Evolutionary conservation across 2,329 filamentous ascomycete genomes (phyloP), one percentile per base, ranked within the genome.

Genomic region (Fusarium brevicatenulatum): DNA sequence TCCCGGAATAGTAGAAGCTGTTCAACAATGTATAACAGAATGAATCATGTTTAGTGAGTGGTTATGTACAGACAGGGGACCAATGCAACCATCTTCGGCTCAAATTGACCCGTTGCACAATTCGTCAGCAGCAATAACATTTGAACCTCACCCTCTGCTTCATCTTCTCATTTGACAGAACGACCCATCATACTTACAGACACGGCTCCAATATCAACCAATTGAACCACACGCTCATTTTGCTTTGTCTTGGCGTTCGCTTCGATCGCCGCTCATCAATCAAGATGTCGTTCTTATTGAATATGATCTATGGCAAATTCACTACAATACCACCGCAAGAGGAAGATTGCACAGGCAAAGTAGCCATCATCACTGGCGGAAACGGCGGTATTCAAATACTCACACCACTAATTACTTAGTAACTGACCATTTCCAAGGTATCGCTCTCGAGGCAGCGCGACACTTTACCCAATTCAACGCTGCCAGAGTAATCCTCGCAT

Each of bases 281-380:
- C 19, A 65, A 34, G 30, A 60, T 66, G 59, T 46, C 64, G 16
- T 55, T 69, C 15, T 23, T 72, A 13, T 40, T 58, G 39, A 62
- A 60, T 28, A 56, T 73, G 16, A 13, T 70, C 28, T 25, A 59
- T 19, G 57, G 70, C 56, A 67, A 52, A 39, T 78, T 78, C 57
- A 65, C 65, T 16, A 75, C 59, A 25, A 76, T 81, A 50, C 79
- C 80, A n/a, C 77, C 77, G 52, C 81, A 82, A 19, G 62, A 65
- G 11, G 68, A 78, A 60, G 75, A 82, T 67, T 82, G 79, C 69
- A 75, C 78, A 10, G 81, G 79, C 18, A 79, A 82, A 61, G 80
- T 75, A 5, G 66, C 84, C 43, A 80, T 86, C 30, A 74, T 87
- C 40, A 86, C 84, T 1, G 85, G 85, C n/a, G 79, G 81, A 52